Base-by-base conservation (phyloP, 1,139 yeast species). In the Zygoascus hellenicus region DNA sequence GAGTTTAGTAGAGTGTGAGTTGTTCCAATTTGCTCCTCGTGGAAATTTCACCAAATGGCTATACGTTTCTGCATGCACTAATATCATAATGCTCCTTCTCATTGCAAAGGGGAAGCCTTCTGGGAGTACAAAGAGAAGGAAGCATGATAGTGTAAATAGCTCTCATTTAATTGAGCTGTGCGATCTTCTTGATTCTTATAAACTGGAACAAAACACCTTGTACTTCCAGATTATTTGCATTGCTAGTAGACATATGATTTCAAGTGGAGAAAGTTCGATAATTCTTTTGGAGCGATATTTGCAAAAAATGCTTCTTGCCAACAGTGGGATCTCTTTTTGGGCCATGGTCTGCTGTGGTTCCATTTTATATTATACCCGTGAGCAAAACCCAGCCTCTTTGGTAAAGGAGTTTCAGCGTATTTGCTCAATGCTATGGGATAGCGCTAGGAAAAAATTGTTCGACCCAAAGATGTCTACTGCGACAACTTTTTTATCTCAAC, bases 301-400 rank as follows among this genome's bases (percentile, higher is more conserved):
- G 6, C 26, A 28, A 5, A 19, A 29, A 7, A 34, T n/a, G 10
- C 35, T 37, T n/a, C 19, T 32, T 16, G 16, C 30, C 5, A 26
- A 42, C 14, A n/a, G 34, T 5, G 13, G 10, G 2, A 16, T 37
- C 1, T 16, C 38, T 3, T 26, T 36, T 10, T 47, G 49, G 49
- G 43, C 49, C 13, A 36, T 47, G 36, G 15, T 47, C 9, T 43
- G 47, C 31, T 43, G 46, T 42, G 47, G 47, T 5, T 38, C 42
- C 14, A 19, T 47, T 33, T 7, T 43, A 13, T 9, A 37, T 7
- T 39, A 38, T 26, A 14, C 42, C 9, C 10, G 33, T n/a, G 19
- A 15, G 10, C 26, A 22, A 7, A 7, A 7, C 7, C 26, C 26
- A 7, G 31, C 11, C 6, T 14, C 28, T 17, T 19, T 32, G 9